Evolutionary conservation across 371 early-diverging fungal genomes (phyloP).

Genomic region (Mortierella sp.): DNA sequence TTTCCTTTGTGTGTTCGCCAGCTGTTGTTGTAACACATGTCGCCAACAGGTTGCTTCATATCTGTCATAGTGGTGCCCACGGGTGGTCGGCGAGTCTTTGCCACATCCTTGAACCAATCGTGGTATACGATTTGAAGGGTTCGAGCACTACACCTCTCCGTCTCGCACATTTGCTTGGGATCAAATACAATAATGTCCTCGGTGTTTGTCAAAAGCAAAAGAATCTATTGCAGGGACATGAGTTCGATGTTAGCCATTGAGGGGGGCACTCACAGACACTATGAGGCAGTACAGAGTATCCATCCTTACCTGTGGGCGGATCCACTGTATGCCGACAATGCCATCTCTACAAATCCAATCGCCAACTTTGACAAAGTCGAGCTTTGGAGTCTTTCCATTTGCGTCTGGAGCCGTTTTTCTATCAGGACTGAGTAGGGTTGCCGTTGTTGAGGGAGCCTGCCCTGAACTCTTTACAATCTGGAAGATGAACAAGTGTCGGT

Average conservation of each 20-base stretch:
- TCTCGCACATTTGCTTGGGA: slow-evolving; percentile 67
- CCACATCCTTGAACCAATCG: slow-evolving; percentile 67
- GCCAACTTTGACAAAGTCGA: slow-evolving; percentile 68
- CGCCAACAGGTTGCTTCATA: slow-evolving; percentile 55
- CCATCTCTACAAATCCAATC: slow-evolving; percentile 70
- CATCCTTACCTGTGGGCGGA: slow-evolving; percentile 71
- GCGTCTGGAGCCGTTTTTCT: slow-evolving; percentile 12
- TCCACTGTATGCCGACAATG: slow-evolving; percentile 83
- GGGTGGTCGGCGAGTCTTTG: slow-evolving; percentile 25
- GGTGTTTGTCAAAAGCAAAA: slow-evolving; percentile 69
- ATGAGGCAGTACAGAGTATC: too few relatives aligned
- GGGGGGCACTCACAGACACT: too few relatives aligned
- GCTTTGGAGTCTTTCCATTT: slow-evolving; percentile 33
- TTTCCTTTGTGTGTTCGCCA: slow-evolving; percentile 75
- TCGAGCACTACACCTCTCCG: slow-evolving; percentile 69
- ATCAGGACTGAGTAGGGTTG: slow-evolving; percentile 38
- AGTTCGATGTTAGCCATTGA: too few relatives aligned
- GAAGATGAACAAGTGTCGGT: slow-evolving; percentile 67
- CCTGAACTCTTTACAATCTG: slow-evolving; percentile 53
- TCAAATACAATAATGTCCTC: slow-evolving; percentile 80
- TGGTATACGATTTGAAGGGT: slow-evolving; percentile 71
- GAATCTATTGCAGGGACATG: slow-evolving; percentile 56
- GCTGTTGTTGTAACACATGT: slow-evolving; percentile 80
- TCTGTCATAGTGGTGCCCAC: slow-evolving; percentile 12
- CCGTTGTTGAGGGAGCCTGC: slow-evolving; percentile 18